Percentiles rank a stretch among this genome's conserved stretches.
Evolutionary conservation across 441 rosid genomes (phyloP).

Genomic region (Adansonia gregorii): DNA sequence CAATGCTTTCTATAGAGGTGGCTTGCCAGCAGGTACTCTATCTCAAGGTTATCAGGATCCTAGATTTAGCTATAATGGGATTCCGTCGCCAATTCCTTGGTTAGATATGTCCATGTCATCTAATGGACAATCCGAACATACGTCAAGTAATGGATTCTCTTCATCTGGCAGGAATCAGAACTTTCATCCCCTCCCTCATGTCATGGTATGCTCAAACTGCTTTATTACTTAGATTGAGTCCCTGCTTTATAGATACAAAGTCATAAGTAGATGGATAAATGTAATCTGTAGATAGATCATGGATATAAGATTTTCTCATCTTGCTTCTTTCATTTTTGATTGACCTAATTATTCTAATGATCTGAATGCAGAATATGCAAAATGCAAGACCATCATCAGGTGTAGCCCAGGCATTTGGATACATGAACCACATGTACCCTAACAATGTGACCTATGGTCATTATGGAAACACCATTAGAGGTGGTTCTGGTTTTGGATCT

Average conservation of each 20-base stretch:
- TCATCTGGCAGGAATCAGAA: slow-evolving; percentile 59
- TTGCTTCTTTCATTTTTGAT: background rate
- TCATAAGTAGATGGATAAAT: background rate
- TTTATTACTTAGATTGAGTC: background rate
- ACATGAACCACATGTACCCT: slow-evolving; percentile 52
- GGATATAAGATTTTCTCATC: background rate
- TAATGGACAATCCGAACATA: slow-evolving; percentile 42
- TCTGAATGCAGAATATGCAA: slow-evolving; percentile 46
- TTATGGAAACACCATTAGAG: slow-evolving; percentile 50
- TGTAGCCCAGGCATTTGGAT: slow-evolving; percentile 46
- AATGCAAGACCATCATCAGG: slow-evolving; percentile 47
- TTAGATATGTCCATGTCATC: slow-evolving; percentile 43
- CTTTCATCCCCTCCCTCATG: slow-evolving; percentile 39
- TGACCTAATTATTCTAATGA: slow-evolving; percentile 5
- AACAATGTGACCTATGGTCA: slow-evolving; percentile 52
- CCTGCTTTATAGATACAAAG: background rate
- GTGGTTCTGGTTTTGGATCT: slow-evolving; percentile 54
- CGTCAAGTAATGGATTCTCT: slow-evolving; percentile 37
- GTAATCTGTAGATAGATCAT: background rate
- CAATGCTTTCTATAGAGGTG: slow-evolving; percentile 51
- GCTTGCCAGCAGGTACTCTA: slow-evolving; percentile 36
- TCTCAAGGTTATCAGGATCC: slow-evolving; percentile 50
- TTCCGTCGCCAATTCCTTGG: slow-evolving; percentile 49
- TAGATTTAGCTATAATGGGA: slow-evolving; percentile 49
- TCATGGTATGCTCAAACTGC: slow-evolving; percentile 44